These are phyloP conservation scores for Aschersonia sp. DNA, from an alignment of 2,329 filamentous ascomycete species.

Conservation along the genomic window DNA sequence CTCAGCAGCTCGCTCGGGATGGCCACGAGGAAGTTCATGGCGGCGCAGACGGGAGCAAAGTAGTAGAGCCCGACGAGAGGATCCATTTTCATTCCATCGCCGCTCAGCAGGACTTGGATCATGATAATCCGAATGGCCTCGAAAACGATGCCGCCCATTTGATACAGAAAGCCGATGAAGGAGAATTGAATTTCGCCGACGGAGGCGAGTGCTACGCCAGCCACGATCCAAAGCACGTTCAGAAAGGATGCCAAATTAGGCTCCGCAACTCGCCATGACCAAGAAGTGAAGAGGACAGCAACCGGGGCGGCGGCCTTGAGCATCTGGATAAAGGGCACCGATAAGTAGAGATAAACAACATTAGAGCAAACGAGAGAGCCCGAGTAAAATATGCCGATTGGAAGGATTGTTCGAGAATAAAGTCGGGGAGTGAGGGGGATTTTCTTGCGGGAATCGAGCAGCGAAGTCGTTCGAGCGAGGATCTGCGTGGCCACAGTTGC, in stretches of 20 bases:
- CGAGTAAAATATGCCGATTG: constrained; percentile 52
- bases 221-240: constrained; percentile 37
- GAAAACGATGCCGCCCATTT: constrained; percentile 63
- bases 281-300: constrained; percentile 51
- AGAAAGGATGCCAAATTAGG: constrained; percentile 28
- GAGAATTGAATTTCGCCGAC: constrained; percentile 56
- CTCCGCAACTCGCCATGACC: constrained; percentile 38
- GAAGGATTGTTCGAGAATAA: constrained; percentile 49
- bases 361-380: constrained; percentile 53
- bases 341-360: constrained; percentile 53
- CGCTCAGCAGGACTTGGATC: constrained; percentile 70
- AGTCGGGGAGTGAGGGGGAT: constrained; percentile 45
- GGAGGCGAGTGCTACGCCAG: constrained; percentile 36
- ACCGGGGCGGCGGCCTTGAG: constrained; percentile 55
- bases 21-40: constrained; percentile 64
- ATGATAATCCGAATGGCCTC: constrained; percentile 73
- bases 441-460: constrained; percentile 48
- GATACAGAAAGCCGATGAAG: constrained; percentile 50
- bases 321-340: constrained; percentile 58
- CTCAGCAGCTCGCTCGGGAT: constrained; percentile 52
- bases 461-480: constrained; percentile 46
- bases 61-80: constrained; percentile 81
- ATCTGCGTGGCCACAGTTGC: constrained; percentile 52
- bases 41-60: constrained; percentile 71
- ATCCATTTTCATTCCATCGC: constrained; percentile 71